A percentile compares a stretch with the other conserved stretches of the same genome.
phyloP scores from a whole-genome alignment of 257 asterid species.

The Nyctanthes arbortristis region DNA sequence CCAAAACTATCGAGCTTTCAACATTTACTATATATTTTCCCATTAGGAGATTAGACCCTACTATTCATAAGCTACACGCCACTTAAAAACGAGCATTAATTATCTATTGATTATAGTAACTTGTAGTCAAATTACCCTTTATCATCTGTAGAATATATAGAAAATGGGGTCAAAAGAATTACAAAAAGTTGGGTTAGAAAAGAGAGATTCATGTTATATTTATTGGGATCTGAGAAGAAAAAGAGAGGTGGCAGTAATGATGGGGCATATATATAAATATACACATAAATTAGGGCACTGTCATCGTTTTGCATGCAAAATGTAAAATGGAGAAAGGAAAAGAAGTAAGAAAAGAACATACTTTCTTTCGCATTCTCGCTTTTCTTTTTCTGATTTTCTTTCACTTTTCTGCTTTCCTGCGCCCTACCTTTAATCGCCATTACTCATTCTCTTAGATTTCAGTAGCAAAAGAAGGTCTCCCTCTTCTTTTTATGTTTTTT shows the following conservation, averaged over 20 bases:
- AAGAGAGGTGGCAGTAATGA: constrained; percentile 36
- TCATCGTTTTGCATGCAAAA: constrained; percentile 31
- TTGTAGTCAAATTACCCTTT: not conserved
- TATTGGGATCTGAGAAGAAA: constrained; percentile 38
- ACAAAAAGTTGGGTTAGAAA: constrained; percentile 22
- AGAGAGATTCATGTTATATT: constrained; percentile 24
- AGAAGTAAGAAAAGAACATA: constrained; percentile 9
- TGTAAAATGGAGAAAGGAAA: constrained; percentile 16
- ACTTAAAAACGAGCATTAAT: not conserved
- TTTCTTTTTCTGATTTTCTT: constrained; percentile 24
- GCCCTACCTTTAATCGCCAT: constrained; percentile 24
- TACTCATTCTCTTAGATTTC: constrained; percentile 26
- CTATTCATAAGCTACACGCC: too few species aligned
- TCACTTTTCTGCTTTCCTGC: constrained; percentile 30
- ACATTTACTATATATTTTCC: too few species aligned
- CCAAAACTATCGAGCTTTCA: too few species aligned
- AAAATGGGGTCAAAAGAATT: constrained; percentile 14
- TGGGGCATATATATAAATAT: not conserved
- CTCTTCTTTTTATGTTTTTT: not conserved
- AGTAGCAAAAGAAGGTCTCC: constrained; percentile 22
- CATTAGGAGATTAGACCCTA: too few species aligned
- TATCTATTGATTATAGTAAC: not conserved
- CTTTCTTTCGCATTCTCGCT: constrained; percentile 18
- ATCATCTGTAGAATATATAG: not conserved
- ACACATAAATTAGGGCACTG: not conserved